Evolutionary conservation across 345 rosid genomes (phyloP).

Genomic region (Boechera retrofracta): DNA sequence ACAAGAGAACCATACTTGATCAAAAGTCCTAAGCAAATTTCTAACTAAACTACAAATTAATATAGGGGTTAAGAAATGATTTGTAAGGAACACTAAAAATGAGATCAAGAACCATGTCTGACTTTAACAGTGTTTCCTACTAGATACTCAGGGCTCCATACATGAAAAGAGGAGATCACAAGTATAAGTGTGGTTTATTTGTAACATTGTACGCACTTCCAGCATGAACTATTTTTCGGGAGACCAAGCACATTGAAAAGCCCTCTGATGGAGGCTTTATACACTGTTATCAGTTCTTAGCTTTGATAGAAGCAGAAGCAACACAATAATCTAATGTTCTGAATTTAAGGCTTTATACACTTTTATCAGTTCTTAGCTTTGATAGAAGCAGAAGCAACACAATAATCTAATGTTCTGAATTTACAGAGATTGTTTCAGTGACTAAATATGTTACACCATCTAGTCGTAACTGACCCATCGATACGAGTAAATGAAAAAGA

Average conservation of each 20-base stretch:
- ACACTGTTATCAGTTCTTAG: not conserved
- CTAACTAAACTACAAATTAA: not conserved
- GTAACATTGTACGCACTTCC: conserved; percentile 19
- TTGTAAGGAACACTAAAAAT: not conserved
- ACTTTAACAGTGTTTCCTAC: too few relatives aligned
- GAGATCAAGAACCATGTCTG: too few relatives aligned
- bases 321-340: not conserved
- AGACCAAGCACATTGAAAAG: conserved; percentile 15
- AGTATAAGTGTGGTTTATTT: not conserved
- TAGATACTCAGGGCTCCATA: not conserved
- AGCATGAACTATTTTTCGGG: conserved; percentile 6
- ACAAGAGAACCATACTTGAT: conserved; percentile 31
- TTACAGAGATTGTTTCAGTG: conserved; percentile 12
- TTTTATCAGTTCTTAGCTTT: conserved; percentile 2
- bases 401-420: not conserved
- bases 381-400: conserved; percentile 21
- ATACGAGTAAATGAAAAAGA: conserved; percentile 11
- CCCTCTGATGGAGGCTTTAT: conserved; percentile 15
- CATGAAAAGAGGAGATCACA: conserved; percentile 29
- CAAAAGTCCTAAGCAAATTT: conserved; percentile 4
- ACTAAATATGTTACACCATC: conserved; percentile 3
- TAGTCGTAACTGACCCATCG: conserved; percentile 21
- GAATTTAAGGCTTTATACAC: not conserved
- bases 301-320: conserved; percentile 23
- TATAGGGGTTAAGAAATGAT: not conserved